Evolutionary conservation across 2,329 filamentous ascomycete species (phyloP).

Genomic region (Kalmusia sp.): DNA sequence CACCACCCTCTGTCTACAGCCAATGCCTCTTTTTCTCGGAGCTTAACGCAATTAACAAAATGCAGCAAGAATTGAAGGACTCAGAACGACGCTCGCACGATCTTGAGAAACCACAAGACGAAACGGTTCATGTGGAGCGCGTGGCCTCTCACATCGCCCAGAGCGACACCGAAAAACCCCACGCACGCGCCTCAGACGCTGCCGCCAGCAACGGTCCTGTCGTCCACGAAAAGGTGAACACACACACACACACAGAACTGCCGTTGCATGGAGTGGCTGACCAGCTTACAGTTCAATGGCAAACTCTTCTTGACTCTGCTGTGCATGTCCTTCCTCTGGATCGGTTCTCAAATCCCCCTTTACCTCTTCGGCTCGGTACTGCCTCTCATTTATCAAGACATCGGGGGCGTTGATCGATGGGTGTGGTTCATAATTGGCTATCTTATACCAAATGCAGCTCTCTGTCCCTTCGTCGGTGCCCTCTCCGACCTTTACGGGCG

Average conservation of each 20-base stretch:
- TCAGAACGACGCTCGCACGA: not conserved
- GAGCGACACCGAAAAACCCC: constrained; percentile 27
- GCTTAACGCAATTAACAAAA: constrained; percentile 5
- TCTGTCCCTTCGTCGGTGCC: constrained; percentile 69
- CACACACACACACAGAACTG: not conserved
- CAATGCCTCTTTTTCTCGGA: constrained; percentile 2
- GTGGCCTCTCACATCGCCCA: constrained; percentile 20
- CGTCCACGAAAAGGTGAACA: constrained; percentile 32
- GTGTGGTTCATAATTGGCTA: constrained; percentile 62
- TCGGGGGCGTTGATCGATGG: constrained; percentile 67
- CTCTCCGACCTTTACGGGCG: constrained; percentile 42
- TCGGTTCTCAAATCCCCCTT: constrained; percentile 62
- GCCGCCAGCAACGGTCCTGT: constrained; percentile 22
- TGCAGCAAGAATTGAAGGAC: constrained; percentile 3
- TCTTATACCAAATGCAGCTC: constrained; percentile 62
- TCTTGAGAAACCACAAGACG: constrained; percentile 8
- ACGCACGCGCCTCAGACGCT: constrained; percentile 10
- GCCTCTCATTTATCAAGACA: constrained; percentile 63
- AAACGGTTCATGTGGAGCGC: constrained; percentile 24
- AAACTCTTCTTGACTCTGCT: constrained; percentile 60
- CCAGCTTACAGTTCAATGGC: constrained; percentile 47
- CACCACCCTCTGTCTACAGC: not conserved
- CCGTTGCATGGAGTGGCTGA: constrained; percentile 23
- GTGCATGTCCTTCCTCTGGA: constrained; percentile 68
- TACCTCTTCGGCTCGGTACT: constrained; percentile 53